These are phyloP conservation scores for Plasmodium relictum DNA, from an alignment of 169 alveolate species.

Conservation along the genomic window DNA sequence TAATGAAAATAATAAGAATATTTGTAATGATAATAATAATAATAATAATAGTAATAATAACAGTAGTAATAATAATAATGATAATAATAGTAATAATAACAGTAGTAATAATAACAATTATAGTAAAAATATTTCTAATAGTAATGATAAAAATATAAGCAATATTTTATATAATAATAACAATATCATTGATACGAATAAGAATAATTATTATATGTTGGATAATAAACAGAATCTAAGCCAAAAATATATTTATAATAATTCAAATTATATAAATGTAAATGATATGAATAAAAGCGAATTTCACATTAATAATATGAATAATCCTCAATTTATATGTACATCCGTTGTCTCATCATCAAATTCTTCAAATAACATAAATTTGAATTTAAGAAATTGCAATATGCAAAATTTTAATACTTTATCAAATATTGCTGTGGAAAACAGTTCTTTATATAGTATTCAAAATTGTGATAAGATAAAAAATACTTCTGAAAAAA, in stretches of 20 bases:
- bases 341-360: not conserved
- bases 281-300: not conserved
- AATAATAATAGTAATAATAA: not conserved
- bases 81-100: not conserved
- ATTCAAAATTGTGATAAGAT: conserved; percentile 1
- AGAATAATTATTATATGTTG: not conserved
- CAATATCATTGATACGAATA: not conserved
- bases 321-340: not conserved
- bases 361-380: not conserved
- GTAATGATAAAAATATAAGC: not conserved
- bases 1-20: not conserved
- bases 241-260: not conserved
- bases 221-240: not conserved
- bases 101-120: not conserved
- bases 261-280: not conserved
- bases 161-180: conserved; percentile 2
- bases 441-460: not conserved
- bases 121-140: not conserved
- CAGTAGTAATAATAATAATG: not conserved
- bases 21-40: not conserved
- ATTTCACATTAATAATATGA: not conserved
- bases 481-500: not conserved
- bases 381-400: not conserved
- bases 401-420: not conserved
- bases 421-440: not conserved